A percentile compares a stretch with the other conserved stretches of the same genome.
phyloP scores from a whole-genome alignment of 2,329 filamentous ascomycete species.

The Capronia americana region DNA sequence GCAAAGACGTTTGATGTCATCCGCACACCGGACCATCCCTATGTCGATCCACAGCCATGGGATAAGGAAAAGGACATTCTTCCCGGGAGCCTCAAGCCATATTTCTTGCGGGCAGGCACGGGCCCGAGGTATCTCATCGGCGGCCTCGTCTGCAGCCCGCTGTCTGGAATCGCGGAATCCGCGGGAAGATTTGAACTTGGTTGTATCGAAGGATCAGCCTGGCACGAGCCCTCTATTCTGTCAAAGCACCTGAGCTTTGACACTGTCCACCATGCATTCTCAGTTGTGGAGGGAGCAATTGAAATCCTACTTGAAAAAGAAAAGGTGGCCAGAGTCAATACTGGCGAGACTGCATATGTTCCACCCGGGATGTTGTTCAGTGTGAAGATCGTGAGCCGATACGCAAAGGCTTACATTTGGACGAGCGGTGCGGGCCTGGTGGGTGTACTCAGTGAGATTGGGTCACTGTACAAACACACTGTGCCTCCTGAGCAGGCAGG shows the following conservation, averaged over 20 bases:
- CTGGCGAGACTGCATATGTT: slow-evolving; percentile 59
- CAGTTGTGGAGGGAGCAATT: slow-evolving; percentile 51
- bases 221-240: slow-evolving; percentile 46
- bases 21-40: slow-evolving; percentile 56
- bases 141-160: slow-evolving; percentile 56
- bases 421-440: slow-evolving; percentile 59
- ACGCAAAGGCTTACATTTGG: slow-evolving; percentile 57
- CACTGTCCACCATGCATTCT: slow-evolving; percentile 60
- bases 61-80: slow-evolving; percentile 49
- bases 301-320: not conserved
- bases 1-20: slow-evolving; percentile 63
- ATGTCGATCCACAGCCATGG: slow-evolving; percentile 53
- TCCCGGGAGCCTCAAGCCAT: slow-evolving; percentile 51
- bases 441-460: slow-evolving; percentile 51
- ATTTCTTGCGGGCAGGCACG: slow-evolving; percentile 60
- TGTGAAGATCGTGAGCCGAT: slow-evolving; percentile 54
- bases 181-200: slow-evolving; percentile 60
- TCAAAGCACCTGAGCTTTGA: slow-evolving; percentile 54
- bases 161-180: slow-evolving; percentile 57
- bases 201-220: slow-evolving; percentile 55
- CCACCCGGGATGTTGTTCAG: slow-evolving; percentile 56
- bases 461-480: slow-evolving; percentile 44
- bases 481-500: slow-evolving; percentile 49
- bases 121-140: slow-evolving; percentile 56
- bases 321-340: slow-evolving; percentile 42